Percentiles rank a stretch among this genome's conserved stretches.
These are phyloP conservation scores for Lachnellula cervina DNA, from an alignment of 2,329 filamentous ascomycete genomes.

Conservation along the genomic window DNA sequence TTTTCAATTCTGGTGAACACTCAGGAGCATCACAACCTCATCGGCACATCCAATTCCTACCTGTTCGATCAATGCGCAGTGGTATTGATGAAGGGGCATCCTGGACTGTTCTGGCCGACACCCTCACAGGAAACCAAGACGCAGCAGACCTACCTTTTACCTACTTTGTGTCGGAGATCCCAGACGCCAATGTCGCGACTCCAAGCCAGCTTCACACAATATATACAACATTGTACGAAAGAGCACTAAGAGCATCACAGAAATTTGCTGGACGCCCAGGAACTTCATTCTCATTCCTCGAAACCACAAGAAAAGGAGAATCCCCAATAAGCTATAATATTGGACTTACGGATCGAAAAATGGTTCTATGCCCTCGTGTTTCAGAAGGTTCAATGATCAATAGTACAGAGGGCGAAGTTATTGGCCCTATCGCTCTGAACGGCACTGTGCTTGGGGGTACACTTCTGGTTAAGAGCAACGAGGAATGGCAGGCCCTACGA, in stretches of 20 bases:
- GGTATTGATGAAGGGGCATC: conserved; percentile 32
- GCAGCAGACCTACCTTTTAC: conserved; percentile 26
- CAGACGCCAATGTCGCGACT: conserved; percentile 5
- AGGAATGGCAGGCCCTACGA: conserved; percentile 52
- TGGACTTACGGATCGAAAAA: conserved; percentile 49
- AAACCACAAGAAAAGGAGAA: conserved; percentile 1
- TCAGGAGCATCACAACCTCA: conserved; percentile 70
- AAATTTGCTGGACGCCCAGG: background rate
- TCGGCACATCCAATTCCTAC: conserved; percentile 67
- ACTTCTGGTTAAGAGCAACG: conserved; percentile 54
- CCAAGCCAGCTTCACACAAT: conserved; percentile 20
- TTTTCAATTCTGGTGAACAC: conserved; percentile 57
- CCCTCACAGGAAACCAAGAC: conserved; percentile 24
- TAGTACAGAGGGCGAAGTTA: conserved; percentile 18
- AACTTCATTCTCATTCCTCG: background rate
- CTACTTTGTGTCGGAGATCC: conserved; percentile 25
- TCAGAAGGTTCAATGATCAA: conserved; percentile 42
- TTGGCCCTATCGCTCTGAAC: conserved; percentile 42
- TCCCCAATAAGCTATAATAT: conserved; percentile 60
- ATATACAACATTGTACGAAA: conserved; percentile 24
- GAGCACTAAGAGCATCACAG: conserved; percentile 14
- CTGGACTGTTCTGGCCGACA: conserved; percentile 50
- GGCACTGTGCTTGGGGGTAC: conserved; percentile 61
- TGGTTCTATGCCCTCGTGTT: conserved; percentile 51
- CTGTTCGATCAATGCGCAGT: conserved; percentile 57